A percentile compares a stretch with the other conserved stretches of the same genome.
Conservation (phyloP, 73 alveolate species). For the Tetrahymena thermophila region DNA sequence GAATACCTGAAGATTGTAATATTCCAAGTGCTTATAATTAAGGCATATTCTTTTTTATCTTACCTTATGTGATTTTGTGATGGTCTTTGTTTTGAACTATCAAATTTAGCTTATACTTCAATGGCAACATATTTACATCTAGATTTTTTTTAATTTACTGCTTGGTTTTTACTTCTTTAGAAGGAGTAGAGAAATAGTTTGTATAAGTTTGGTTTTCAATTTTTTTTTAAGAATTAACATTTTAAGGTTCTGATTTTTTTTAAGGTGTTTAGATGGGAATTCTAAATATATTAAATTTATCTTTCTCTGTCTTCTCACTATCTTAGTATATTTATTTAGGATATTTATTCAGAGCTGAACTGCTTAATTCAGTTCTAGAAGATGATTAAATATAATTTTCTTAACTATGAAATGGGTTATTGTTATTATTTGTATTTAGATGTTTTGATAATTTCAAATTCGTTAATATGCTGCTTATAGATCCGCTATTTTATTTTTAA, state of each 20-base stretch:
- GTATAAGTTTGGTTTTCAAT: neutral
- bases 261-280: neutral
- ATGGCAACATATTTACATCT: neutral
- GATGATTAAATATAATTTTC: neutral
- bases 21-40: neutral
- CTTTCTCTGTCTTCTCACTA: neutral
- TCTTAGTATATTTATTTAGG: neutral
- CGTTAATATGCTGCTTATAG: too few species aligned
- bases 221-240: neutral
- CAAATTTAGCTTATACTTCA: neutral
- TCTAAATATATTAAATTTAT: too few species aligned
- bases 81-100: neutral
- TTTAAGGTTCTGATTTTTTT: neutral
- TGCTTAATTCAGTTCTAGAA: neutral
- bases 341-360: neutral
- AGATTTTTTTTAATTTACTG: neutral
- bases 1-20: neutral
- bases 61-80: neutral
- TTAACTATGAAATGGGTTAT: too few species aligned
- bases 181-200: neutral
- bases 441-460: neutral
- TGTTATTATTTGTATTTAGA: neutral
- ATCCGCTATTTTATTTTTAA: neutral
- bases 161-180: neutral
- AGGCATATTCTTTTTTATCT: neutral